These are phyloP conservation scores for Cercospora sojina DNA, from an alignment of 2,329 filamentous ascomycete genomes.

Conservation along the genomic window DNA sequence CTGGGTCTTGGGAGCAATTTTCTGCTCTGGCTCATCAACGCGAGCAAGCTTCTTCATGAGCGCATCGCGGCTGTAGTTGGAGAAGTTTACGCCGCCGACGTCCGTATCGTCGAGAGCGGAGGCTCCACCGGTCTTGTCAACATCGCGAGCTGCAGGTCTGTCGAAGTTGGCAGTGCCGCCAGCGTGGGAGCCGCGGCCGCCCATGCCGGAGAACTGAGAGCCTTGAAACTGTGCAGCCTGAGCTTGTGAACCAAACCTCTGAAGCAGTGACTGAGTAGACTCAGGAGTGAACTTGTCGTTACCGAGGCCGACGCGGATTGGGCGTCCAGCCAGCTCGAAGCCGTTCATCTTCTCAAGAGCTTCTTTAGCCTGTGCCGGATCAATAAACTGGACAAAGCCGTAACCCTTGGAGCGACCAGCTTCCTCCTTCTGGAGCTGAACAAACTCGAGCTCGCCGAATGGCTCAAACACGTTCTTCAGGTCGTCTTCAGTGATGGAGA, in stretches of 20 bases:
- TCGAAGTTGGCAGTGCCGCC: constrained; percentile 78
- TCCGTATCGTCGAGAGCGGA: constrained; percentile 97
- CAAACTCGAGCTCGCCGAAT: constrained; percentile 96
- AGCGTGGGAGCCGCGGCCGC: constrained; percentile 79
- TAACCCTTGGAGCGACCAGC: constrained; percentile 87
- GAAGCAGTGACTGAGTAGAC: constrained; percentile 86
- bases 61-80: constrained; percentile 96
- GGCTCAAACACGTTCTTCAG: constrained; percentile 95
- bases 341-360: constrained; percentile 99
- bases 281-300: constrained; percentile 99
- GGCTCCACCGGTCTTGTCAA: constrained; percentile 82
- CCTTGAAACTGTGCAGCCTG: constrained; percentile 42
- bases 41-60: constrained; percentile 98
- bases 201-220: constrained; percentile 85
- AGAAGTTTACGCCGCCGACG: constrained; percentile 98
- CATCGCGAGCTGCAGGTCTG: constrained; percentile 74
- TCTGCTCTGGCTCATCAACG: constrained; percentile 79
- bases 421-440: constrained; percentile 96
- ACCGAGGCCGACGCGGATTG: constrained; percentile 96
- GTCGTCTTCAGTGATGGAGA: constrained; percentile 96
- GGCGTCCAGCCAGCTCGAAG: constrained; percentile 94
- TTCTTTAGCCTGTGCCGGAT: constrained; percentile 86
- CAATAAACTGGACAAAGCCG: constrained; percentile 84
- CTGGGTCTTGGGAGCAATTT: constrained; percentile 53
- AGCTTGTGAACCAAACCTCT: constrained; percentile 82